Conservation (phyloP, 768 basidiomycete genomes). For the Leccinum variicolor region DNA sequence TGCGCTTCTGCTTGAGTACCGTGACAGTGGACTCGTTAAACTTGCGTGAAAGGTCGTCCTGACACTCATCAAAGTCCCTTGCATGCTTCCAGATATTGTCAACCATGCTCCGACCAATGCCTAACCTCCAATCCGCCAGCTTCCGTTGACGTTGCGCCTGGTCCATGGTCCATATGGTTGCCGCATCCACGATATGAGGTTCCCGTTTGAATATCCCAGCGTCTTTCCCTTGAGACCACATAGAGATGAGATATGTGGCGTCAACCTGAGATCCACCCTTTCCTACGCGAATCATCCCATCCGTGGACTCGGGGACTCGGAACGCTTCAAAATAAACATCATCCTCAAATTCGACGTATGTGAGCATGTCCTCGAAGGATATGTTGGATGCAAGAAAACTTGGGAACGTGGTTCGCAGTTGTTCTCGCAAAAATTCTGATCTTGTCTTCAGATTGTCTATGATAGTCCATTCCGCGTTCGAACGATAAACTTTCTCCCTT, state of each 20-base stretch:
- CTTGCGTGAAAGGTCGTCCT: constrained; percentile 35
- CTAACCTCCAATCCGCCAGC: constrained; percentile 33
- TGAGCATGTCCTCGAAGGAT: constrained; percentile 33
- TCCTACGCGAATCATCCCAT: constrained; percentile 48
- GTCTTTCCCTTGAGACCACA: constrained; percentile 43
- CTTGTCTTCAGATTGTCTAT: constrained; percentile 39
- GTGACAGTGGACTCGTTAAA: constrained; percentile 32
- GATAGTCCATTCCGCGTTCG: constrained; percentile 36
- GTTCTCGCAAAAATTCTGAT: background rate
- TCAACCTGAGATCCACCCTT: constrained; percentile 35
- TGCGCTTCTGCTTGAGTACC: constrained; percentile 43
- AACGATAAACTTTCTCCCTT: constrained; percentile 19
- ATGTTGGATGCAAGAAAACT: constrained; percentile 24
- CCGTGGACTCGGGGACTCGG: constrained; percentile 35
- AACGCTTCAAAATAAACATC: constrained; percentile 45
- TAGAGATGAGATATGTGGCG: constrained; percentile 41
- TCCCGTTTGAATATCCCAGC: constrained; percentile 40
- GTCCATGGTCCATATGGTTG: constrained; percentile 39
- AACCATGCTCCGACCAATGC: constrained; percentile 34
- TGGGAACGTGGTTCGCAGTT: constrained; percentile 31
- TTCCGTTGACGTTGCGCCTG: constrained; percentile 23
- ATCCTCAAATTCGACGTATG: constrained; percentile 51
- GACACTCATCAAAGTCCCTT: constrained; percentile 39
- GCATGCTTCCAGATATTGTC: constrained; percentile 31
- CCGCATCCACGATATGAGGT: constrained; percentile 20